A percentile compares a stretch with the other conserved stretches of the same genome.
Conservation (phyloP, 495 filamentous ascomycete species). For the Zalerion maritima region DNA sequence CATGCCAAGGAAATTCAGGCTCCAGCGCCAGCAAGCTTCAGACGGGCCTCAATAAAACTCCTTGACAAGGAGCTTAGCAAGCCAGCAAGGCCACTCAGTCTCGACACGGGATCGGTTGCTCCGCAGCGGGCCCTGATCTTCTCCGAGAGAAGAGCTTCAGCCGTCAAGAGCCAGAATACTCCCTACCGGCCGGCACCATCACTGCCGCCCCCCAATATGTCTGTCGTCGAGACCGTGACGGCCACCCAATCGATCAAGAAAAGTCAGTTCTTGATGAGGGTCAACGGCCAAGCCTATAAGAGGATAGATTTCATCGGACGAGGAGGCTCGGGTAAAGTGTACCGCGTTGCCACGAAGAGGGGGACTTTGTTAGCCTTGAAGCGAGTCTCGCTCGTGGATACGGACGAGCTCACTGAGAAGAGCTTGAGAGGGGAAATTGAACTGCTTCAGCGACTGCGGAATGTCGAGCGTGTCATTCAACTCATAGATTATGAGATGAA, state of each 20-base stretch:
- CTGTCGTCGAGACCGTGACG: slow-evolving; percentile 65
- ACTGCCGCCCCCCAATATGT: slow-evolving; percentile 87
- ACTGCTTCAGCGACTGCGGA: slow-evolving; percentile 62
- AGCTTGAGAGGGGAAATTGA: slow-evolving; percentile 98
- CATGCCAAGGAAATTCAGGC: slow-evolving; percentile 73
- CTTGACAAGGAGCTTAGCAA: slow-evolving; percentile 44
- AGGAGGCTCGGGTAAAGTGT: slow-evolving; percentile 85
- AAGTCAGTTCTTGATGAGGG: slow-evolving; percentile 59
- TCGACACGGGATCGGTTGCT: slow-evolving; percentile 7
- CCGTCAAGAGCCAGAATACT: slow-evolving; percentile 64
- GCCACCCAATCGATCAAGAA: slow-evolving; percentile 59
- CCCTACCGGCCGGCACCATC: slow-evolving; percentile 68
- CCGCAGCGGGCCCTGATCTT: slow-evolving; percentile 21
- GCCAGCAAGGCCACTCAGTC: slow-evolving; percentile 24
- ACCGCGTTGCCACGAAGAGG: slow-evolving; percentile 93
- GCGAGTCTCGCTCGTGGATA: slow-evolving; percentile 79
- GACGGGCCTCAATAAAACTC: slow-evolving; percentile 41
- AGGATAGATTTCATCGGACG: slow-evolving; percentile 80
- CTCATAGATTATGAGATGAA: slow-evolving; percentile 91
- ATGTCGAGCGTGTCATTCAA: slow-evolving; percentile 76
- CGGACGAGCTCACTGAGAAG: slow-evolving; percentile 65
- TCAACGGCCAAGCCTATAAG: slow-evolving; percentile 85
- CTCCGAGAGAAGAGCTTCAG: slow-evolving; percentile 55
- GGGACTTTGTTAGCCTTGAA: slow-evolving; percentile 89
- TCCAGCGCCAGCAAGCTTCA: slow-evolving; percentile 60